Evolutionary conservation across 345 rosid species (phyloP).

Genomic region (Brassica nigra): DNA sequence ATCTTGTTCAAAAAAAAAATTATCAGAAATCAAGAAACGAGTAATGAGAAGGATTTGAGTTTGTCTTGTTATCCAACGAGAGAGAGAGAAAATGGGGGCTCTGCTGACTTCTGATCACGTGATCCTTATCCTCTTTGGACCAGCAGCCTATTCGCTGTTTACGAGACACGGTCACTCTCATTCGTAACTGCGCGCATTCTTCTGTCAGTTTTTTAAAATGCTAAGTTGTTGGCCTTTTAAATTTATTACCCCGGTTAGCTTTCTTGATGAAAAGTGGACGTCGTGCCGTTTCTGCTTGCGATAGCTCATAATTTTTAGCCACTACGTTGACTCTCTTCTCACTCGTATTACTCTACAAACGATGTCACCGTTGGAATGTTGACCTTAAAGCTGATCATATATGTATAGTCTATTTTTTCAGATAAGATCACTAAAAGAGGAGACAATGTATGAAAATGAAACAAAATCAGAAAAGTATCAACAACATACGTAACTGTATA

Average conservation of each 20-base stretch:
- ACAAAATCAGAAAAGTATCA: background rate
- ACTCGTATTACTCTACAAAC: background rate
- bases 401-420: background rate
- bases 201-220: background rate
- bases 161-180: constrained; percentile 19
- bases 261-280: background rate
- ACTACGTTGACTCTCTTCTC: no score
- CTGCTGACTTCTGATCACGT: constrained; percentile 34
- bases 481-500: background rate
- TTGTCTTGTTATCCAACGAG: constrained; percentile 29
- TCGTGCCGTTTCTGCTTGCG: constrained; percentile 22
- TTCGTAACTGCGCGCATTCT: background rate
- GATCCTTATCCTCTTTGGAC: constrained; percentile 37
- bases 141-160: constrained; percentile 17
- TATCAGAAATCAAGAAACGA: background rate
- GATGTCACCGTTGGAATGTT: no score
- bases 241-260: background rate
- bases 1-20: background rate
- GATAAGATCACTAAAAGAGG: background rate
- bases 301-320: background rate
- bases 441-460: background rate
- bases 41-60: constrained; percentile 25
- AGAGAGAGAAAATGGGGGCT: background rate
- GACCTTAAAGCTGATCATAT: background rate
- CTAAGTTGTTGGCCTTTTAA: background rate